phyloP scores from a whole-genome alignment of 306 rosid genomes.

The Sindora glabra region DNA sequence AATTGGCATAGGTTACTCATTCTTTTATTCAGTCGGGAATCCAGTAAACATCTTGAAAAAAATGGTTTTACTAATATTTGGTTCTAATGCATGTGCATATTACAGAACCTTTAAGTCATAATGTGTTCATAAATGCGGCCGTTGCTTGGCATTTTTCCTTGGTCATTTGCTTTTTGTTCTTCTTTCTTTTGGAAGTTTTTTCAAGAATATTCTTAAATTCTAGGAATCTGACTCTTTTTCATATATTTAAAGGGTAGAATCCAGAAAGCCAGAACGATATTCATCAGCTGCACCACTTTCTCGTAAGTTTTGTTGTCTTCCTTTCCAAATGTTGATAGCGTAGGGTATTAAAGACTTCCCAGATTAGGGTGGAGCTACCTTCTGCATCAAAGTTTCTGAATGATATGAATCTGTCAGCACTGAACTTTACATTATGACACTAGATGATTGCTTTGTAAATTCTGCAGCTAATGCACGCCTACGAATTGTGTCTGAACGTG shows the following conservation, averaged over 20 bases:
- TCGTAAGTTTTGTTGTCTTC: slow-evolving; percentile 52
- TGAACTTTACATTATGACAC: neutral
- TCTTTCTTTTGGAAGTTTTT: too few species aligned
- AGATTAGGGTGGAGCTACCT: neutral
- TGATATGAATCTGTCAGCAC: neutral
- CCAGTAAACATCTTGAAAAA: neutral
- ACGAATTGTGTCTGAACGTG: slow-evolving; percentile 89
- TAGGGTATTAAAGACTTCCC: neutral
- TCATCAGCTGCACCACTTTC: slow-evolving; percentile 98
- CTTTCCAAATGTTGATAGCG: neutral
- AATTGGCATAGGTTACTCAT: neutral
- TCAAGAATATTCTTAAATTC: neutral
- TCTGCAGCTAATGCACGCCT: slow-evolving; percentile 86
- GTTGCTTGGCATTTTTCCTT: neutral
- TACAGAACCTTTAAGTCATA: neutral
- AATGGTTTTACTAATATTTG: slow-evolving; percentile 2
- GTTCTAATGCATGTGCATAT: neutral
- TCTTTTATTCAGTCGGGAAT: neutral
- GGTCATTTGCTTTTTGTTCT: neutral
- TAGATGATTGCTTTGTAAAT: slow-evolving; percentile 10
- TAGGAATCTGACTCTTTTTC: slow-evolving; percentile 33
- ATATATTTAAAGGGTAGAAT: slow-evolving; percentile 78
- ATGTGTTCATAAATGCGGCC: neutral
- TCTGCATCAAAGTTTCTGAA: neutral
- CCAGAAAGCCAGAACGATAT: slow-evolving; percentile 92